A percentile compares a stretch with the other conserved stretches of the same genome.
Evolutionary conservation across 2,329 filamentous ascomycete species (phyloP).

Genomic region (Ascochyta pisi): DNA sequence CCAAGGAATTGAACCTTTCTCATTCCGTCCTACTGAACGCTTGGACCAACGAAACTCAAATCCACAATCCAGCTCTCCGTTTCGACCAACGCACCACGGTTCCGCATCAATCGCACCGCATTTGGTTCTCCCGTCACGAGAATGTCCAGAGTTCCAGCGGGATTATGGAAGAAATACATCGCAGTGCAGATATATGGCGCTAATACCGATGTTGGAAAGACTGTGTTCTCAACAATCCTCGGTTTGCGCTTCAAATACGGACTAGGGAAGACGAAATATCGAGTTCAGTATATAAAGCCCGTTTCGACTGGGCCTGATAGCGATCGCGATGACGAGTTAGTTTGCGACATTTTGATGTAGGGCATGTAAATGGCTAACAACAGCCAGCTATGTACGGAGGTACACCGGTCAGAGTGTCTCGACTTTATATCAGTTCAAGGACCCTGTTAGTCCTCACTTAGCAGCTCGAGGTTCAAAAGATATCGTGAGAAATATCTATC

Average conservation of each 20-base stretch:
- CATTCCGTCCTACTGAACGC: not conserved
- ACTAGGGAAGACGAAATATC: conserved; percentile 30
- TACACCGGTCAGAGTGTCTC: conserved; percentile 65
- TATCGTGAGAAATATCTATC: conserved; percentile 25
- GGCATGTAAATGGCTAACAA: not conserved
- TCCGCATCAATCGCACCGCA: conserved; percentile 7
- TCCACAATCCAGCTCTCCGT: not conserved
- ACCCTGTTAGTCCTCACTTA: conserved; percentile 79
- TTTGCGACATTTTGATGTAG: not conserved
- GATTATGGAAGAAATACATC: conserved; percentile 72
- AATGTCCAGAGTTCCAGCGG: conserved; percentile 60
- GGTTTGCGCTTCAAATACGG: conserved; percentile 60
- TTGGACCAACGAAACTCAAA: not conserved
- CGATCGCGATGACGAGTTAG: conserved; percentile 74
- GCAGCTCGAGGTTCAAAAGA: conserved; percentile 59
- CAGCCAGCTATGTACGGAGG: conserved; percentile 65
- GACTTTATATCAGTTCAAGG: conserved; percentile 73
- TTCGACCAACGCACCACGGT: not conserved
- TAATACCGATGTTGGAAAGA: conserved; percentile 87
- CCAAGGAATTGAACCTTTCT: not conserved
- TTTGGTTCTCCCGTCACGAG: conserved; percentile 6
- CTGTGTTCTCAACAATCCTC: conserved; percentile 76
- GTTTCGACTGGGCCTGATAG: conserved; percentile 75
- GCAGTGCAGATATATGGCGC: conserved; percentile 81
- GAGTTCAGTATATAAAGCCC: conserved; percentile 76